phyloP scores from a whole-genome alignment of 805 yeast genomes.

The Cyberlindnera maclurae region DNA sequence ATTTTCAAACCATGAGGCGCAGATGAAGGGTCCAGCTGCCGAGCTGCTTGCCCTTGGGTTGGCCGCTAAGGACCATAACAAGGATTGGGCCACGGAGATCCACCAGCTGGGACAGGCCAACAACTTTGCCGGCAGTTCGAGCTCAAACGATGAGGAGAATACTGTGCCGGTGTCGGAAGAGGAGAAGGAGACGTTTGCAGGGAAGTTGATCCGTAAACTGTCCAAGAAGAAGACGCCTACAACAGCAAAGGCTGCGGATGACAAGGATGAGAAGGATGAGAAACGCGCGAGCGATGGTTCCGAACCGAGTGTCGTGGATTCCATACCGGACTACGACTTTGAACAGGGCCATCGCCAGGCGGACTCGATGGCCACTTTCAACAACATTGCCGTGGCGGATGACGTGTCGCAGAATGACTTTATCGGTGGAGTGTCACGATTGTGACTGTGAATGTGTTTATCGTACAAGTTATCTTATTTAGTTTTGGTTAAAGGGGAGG shows the following conservation, averaged over 20 bases:
- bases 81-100: conserved; percentile 62
- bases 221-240: conserved; percentile 26
- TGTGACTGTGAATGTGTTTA: not conserved
- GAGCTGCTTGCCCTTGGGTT: conserved; percentile 69
- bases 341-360: conserved; percentile 12
- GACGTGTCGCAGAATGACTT: conserved; percentile 19
- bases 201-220: conserved; percentile 36
- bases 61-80: conserved; percentile 77
- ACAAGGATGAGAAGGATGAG: not conserved
- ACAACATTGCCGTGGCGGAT: conserved; percentile 6
- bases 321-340: conserved; percentile 4
- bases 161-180: conserved; percentile 28
- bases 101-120: conserved; percentile 16
- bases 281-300: conserved; percentile 9
- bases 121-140: conserved; percentile 11
- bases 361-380: conserved; percentile 17
- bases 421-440: conserved; percentile 6
- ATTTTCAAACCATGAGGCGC: conserved; percentile 24
- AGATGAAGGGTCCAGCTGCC: conserved; percentile 27
- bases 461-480: not conserved
- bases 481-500: too few relatives aligned
- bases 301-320: too few relatives aligned
- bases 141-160: conserved; percentile 12
- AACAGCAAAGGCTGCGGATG: too few relatives aligned
- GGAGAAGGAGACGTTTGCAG: conserved; percentile 32